phyloP scores from a whole-genome alignment of 2,329 filamentous ascomycete genomes.

The Tolypocladium ovalisporum region DNA sequence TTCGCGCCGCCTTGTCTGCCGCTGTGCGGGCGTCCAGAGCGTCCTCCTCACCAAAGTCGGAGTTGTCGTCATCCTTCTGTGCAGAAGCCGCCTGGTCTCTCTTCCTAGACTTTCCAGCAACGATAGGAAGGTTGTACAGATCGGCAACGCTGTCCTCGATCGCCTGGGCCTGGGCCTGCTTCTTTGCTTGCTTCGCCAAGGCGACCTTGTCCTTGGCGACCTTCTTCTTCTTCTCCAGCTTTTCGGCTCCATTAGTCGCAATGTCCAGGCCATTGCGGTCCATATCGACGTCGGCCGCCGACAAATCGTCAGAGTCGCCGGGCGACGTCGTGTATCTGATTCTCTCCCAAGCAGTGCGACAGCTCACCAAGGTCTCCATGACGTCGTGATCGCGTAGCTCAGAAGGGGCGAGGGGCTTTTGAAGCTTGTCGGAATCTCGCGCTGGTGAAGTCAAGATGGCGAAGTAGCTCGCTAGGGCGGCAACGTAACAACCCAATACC shows the following conservation, averaged over 20 bases:
- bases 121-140: conserved; percentile 50
- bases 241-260: conserved; percentile 16
- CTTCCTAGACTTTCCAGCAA: conserved; percentile 33
- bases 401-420: conserved; percentile 57
- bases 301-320: conserved; percentile 24
- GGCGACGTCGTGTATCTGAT: conserved; percentile 54
- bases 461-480: conserved; percentile 86
- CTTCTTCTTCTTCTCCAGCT: conserved; percentile 15
- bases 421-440: conserved; percentile 40
- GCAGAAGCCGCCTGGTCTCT: conserved; percentile 16
- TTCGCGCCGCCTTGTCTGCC: conserved; percentile 77
- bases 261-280: conserved; percentile 6
- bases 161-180: conserved; percentile 39
- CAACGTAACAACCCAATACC: conserved; percentile 76
- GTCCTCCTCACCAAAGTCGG: conserved; percentile 90
- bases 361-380: conserved; percentile 75
- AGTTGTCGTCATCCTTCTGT: conserved; percentile 50
- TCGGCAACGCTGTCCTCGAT: conserved; percentile 63
- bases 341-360: conserved; percentile 68
- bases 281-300: conserved; percentile 11
- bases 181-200: conserved; percentile 28
- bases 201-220: conserved; percentile 24
- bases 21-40: conserved; percentile 65
- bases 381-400: conserved; percentile 82
- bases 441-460: conserved; percentile 78